Base-by-base conservation (phyloP, 108 stramenopile genomes). In the Asterionellopsis glacialis region DNA sequence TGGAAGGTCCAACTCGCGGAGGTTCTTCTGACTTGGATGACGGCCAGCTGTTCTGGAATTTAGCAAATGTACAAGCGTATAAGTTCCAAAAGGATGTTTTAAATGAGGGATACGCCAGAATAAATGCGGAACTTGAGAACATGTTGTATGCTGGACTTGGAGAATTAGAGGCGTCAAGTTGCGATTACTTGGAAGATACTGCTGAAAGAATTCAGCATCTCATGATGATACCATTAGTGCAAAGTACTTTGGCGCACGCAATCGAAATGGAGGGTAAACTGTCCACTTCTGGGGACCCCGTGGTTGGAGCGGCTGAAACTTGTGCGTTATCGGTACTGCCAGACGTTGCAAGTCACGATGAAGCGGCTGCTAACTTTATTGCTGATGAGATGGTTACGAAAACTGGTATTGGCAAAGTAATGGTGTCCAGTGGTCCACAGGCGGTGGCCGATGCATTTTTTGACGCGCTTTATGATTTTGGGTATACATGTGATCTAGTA, bases 301-400 rank as follows among this genome's bases (percentile, higher is more conserved):
- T 70, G 45, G 49, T 88, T 33, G 79, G 75, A 3, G 58, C 74
- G 41, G 88, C 81, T 11, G 82, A 90, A 64, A 64, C 63, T 11
- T 79, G 77, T 57, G 84, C 88, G 11, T 51, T 72, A 49, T 80
- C 91, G n/a, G 43, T 90, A 19, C 52, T 93, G 0, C 91, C 91
- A 23, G 77, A 90, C 13, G 70, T 93, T 11, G 14, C 59, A 2
- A 27, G 52, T 22, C 77, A 74, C 45, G 85, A 91, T 45, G 16
- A 50, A 50, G 44, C 68, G 41, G 65, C 79, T 12, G 81, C 82
- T 11, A 53, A 27, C 13, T 63, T 84, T 14, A 70, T 91, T 10
- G 69, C 74, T 48, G 67, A 83, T 58, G 85, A 91, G 26, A 87
- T 91, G 90, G 50, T 87, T 11, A 52, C 44, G 1, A 45, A 75